Conservation (phyloP, 345 rosid genomes). For the Pistacia vera region DNA sequence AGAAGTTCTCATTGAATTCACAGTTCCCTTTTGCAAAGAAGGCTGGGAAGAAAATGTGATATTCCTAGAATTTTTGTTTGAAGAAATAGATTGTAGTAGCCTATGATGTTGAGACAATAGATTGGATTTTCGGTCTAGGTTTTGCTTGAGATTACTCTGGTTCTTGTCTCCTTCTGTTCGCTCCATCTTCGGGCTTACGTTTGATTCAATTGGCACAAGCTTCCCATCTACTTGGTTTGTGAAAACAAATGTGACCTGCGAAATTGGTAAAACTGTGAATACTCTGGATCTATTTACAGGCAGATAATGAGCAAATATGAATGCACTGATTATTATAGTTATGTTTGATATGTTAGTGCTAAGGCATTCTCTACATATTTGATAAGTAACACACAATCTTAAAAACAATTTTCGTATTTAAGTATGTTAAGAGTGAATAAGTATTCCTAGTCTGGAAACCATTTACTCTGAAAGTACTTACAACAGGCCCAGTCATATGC, state of each 20-base stretch:
- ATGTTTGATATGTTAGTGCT: neutral
- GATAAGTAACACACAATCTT: neutral
- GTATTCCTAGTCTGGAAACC: neutral
- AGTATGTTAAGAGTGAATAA: neutral
- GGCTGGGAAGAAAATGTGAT: slow-evolving; percentile 28
- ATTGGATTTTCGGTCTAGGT: slow-evolving; percentile 30
- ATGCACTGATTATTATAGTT: neutral
- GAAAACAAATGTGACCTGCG: slow-evolving; percentile 87
- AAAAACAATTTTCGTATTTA: neutral
- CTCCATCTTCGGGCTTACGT: slow-evolving; percentile 34
- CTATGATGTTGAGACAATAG: slow-evolving; percentile 41
- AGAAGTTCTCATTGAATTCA: slow-evolving; percentile 37
- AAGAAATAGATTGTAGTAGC: slow-evolving; percentile 32
- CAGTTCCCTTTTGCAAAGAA: slow-evolving; percentile 26
- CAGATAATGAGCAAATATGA: neutral
- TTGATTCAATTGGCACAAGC: slow-evolving; percentile 80
- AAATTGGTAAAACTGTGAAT: slow-evolving; percentile 14
- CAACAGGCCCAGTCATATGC: neutral
- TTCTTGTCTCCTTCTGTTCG: slow-evolving; percentile 23
- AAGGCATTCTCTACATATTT: too few relatives aligned
- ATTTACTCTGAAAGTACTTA: neutral
- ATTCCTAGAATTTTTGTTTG: slow-evolving; percentile 19
- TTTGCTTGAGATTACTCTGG: slow-evolving; percentile 29
- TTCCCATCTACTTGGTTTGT: slow-evolving; percentile 95
- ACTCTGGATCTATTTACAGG: neutral